Evolutionary conservation across 176 grass and related monocot genomes (phyloP).

Genomic region (Sorghum bicolor): DNA sequence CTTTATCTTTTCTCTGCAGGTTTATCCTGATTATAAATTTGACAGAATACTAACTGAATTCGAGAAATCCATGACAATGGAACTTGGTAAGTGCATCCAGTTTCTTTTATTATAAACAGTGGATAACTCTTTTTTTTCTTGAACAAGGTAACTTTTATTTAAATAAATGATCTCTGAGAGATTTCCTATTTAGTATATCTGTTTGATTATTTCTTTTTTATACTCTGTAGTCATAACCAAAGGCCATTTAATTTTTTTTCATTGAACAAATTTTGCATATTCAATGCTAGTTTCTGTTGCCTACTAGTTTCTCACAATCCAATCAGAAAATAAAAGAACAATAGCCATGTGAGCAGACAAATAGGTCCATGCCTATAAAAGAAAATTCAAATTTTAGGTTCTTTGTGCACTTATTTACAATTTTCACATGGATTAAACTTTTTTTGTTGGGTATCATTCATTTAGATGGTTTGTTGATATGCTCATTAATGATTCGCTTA

Average conservation of each 20-base stretch:
- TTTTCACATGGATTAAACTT: neutral
- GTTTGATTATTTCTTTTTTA: constrained; percentile 16
- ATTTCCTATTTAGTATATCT: neutral
- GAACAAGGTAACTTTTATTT: neutral
- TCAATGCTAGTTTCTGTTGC: neutral
- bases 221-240: neutral
- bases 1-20: constrained; percentile 50
- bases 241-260: neutral
- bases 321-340: constrained; percentile 27
- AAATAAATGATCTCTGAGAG: neutral
- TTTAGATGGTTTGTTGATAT: neutral
- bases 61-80: constrained; percentile 78
- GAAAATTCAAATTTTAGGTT: neutral
- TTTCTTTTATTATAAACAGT: neutral
- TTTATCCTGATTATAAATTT: constrained; percentile 93
- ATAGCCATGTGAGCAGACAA: neutral
- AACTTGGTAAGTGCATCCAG: constrained; percentile 67
- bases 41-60: constrained; percentile 78
- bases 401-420: neutral
- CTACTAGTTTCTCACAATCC: neutral
- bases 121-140: neutral
- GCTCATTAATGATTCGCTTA: neutral
- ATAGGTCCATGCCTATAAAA: neutral
- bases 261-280: neutral
- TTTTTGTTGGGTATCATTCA: neutral